phyloP scores from a whole-genome alignment of 306 rosid species.

The Calophaca sinica region DNA sequence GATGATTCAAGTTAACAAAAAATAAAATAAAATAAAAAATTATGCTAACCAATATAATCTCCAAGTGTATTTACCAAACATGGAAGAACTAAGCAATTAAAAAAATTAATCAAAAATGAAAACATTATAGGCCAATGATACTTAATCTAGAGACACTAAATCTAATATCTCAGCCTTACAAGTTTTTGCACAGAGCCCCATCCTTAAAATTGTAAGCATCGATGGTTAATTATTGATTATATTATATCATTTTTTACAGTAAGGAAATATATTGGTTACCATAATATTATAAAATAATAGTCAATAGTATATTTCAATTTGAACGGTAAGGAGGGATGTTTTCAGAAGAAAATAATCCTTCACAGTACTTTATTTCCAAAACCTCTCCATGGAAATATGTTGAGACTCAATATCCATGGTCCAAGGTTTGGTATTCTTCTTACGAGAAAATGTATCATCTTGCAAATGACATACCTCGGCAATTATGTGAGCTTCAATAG shows the following conservation, averaged over 20 bases:
- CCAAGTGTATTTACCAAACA: conserved; percentile 16
- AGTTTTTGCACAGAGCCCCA: neutral
- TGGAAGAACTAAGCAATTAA: neutral
- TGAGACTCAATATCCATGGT: conserved; percentile 19
- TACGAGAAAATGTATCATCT: conserved; percentile 10
- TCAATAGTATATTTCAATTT: neutral
- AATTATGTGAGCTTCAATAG: conserved; percentile 80
- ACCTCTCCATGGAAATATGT: neutral
- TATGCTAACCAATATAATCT: conserved; percentile 17
- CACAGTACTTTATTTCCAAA: neutral
- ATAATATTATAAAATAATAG: conserved; percentile 3
- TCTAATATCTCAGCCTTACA: neutral
- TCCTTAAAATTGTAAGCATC: conserved; percentile 27
- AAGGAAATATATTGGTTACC: neutral
- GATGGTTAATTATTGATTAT: conserved; percentile 4
- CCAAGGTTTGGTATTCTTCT: conserved; percentile 34
- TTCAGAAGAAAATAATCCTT: conserved; percentile 10
- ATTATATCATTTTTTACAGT: neutral
- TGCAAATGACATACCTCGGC: conserved; percentile 63
- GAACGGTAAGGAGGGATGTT: neutral
- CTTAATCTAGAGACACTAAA: neutral
- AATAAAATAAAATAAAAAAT: neutral
- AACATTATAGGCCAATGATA: conserved; percentile 17
- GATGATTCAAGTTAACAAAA: neutral
- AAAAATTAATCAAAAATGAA: neutral